phyloP scores from a whole-genome alignment of 2,329 filamentous ascomycete species.

The Xylaria polymorpha region DNA sequence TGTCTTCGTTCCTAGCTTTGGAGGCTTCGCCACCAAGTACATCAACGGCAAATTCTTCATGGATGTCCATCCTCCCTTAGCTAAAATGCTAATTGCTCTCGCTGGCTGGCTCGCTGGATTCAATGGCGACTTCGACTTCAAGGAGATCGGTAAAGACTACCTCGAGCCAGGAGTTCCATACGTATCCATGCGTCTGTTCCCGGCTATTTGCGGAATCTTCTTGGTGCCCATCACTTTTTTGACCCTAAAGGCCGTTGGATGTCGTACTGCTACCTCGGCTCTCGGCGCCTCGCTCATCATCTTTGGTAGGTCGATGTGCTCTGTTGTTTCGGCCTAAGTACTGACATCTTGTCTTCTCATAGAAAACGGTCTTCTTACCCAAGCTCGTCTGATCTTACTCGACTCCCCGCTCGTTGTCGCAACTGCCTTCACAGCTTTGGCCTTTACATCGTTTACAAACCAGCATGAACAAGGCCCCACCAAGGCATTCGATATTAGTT shows the following conservation, averaged over 20 bases:
- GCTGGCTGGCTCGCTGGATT: constrained; percentile 96
- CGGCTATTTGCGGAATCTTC: constrained; percentile 87
- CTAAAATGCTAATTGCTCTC: constrained; percentile 95
- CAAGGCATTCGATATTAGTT: constrained; percentile 87
- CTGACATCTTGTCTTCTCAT: constrained; percentile 47
- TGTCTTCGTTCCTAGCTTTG: constrained; percentile 73
- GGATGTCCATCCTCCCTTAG: constrained; percentile 98
- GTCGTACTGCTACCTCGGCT: constrained; percentile 84
- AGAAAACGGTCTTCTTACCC: constrained; percentile 97
- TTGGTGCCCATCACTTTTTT: constrained; percentile 94
- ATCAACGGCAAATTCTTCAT: constrained; percentile 99
- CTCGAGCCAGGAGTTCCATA: constrained; percentile 94
- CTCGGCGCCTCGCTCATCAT: constrained; percentile 89
- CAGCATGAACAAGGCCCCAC: constrained; percentile 93
- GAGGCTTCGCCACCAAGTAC: constrained; percentile 97
- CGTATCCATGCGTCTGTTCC: constrained; percentile 95
- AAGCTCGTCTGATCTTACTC: constrained; percentile 93
- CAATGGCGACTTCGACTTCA: constrained; percentile 96
- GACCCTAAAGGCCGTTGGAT: constrained; percentile 90
- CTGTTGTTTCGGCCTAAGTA: background rate
- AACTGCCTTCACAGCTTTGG: constrained; percentile 89
- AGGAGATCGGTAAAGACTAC: constrained; percentile 99
- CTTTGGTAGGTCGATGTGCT: constrained; percentile 75
- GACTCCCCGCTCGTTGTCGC: constrained; percentile 95
- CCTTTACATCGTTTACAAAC: constrained; percentile 94